phyloP scores from a whole-genome alignment of 2,329 filamentous ascomycete species.

The Fusarium circinatum region DNA sequence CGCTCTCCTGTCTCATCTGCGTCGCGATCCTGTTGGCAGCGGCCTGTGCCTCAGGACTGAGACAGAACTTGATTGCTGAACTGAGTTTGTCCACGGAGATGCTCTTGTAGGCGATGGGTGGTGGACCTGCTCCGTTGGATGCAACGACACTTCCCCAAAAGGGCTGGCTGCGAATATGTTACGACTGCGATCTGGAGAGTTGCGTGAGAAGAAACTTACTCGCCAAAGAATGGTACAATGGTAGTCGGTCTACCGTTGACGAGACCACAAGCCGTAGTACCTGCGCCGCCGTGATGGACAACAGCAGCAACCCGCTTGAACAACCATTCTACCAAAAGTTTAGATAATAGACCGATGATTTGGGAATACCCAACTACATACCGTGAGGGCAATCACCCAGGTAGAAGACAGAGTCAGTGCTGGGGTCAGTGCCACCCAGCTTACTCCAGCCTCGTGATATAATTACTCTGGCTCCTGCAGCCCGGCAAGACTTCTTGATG shows the following conservation, averaged over 20 bases:
- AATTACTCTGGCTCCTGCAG: constrained; percentile 73
- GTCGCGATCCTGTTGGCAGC: neutral
- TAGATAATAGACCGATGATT: rapidly evolving
- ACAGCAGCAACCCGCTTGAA: constrained; percentile 3
- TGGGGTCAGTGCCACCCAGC: neutral
- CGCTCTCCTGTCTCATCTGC: constrained; percentile 12
- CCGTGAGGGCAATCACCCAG: constrained; percentile 3
- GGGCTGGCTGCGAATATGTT: neutral
- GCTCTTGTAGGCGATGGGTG: constrained; percentile 5
- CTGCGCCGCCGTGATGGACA: neutral
- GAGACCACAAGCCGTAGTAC: neutral
- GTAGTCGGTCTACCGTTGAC: neutral
- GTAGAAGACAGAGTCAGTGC: neutral
- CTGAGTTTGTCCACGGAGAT: constrained; percentile 29
- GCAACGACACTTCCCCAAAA: constrained; percentile 29
- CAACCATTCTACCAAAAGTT: neutral
- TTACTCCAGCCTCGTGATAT: constrained; percentile 78
- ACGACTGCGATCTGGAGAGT: rapidly evolving
- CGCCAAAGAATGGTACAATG: neutral
- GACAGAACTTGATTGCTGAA: constrained; percentile 32
- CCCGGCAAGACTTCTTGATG: constrained; percentile 74
- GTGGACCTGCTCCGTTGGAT: constrained; percentile 6
- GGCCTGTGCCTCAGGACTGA: constrained; percentile 8
- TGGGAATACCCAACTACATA: neutral
- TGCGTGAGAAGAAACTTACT: neutral